phyloP scores from a whole-genome alignment of 176 grass and related monocot species.

The Bonia amplexicaulis region DNA sequence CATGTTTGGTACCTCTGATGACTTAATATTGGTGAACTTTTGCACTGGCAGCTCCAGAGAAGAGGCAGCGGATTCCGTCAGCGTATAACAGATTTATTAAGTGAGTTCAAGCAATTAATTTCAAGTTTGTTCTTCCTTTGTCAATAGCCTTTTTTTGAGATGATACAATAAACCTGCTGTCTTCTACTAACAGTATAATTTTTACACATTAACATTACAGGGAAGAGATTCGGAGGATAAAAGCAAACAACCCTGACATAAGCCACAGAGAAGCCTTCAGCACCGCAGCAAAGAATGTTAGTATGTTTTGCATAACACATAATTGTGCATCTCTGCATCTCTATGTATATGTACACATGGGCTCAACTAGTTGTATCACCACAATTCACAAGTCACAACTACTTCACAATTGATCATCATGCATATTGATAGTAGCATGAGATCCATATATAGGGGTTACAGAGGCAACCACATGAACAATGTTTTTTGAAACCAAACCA shows the following conservation, averaged over 20 bases:
- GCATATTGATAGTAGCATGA: neutral
- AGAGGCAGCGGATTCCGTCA: slow-evolving; percentile 69
- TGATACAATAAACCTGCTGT: neutral
- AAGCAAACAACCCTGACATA: slow-evolving; percentile 65
- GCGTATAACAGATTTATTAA: slow-evolving; percentile 86
- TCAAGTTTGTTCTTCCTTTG: neutral
- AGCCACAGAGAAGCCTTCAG: slow-evolving; percentile 81
- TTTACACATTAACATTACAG: slow-evolving; percentile 16
- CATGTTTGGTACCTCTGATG: neutral
- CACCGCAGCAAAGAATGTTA: slow-evolving; percentile 73
- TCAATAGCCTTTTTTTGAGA: neutral
- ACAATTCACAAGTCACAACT: neutral
- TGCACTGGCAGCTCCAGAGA: slow-evolving; percentile 42
- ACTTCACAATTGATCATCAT: neutral
- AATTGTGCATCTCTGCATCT: neutral
- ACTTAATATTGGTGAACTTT: neutral
- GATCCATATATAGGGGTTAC: neutral
- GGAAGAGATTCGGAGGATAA: slow-evolving; percentile 74
- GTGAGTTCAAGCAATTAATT: slow-evolving; percentile 34
- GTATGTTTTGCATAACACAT: neutral
- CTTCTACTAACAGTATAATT: neutral
- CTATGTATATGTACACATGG: neutral
- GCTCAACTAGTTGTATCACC: neutral
- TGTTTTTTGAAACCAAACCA: neutral
- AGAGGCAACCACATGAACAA: neutral